Evolutionary conservation across 768 basidiomycete genomes (phyloP), one percentile per base, ranked within the genome.

Genomic region (Scleroderma citrinum): DNA sequence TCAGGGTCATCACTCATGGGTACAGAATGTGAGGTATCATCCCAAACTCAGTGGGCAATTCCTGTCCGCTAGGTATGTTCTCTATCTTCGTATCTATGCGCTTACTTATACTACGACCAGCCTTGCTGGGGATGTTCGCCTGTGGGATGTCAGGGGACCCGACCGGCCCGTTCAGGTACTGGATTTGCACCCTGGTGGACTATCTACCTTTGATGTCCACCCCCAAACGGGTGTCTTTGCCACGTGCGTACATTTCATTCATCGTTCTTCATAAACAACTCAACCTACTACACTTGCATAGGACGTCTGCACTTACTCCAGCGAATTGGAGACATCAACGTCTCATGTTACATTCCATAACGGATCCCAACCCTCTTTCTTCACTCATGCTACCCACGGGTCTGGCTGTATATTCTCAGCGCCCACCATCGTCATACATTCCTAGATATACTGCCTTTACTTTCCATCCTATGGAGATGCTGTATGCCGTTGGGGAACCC

Each of bases 11-110:
- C 94, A 95, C 65, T 80, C 87, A 10, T 97, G 93, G 92, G 81
- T 98, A 7, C 90, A 92, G 64, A 93, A 86, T 56, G 91, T 90
- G 26, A 81, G 83, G 52, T 87, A 91, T 76, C 87, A 95, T 66
- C 81, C 88, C 2, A 80, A 74, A 5, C 69, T 77, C 17, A 69
- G 74, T 23, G 74, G 76, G 5, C 87, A 92, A 55, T 77, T 96
- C 58, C 65, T 97, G 8, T 91, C 92, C 12, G 93, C 87, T 17
- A 86, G 89, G 94, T 95, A 56, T 35, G 80, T 60, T n/a, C 10
- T 36, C 38, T 30, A 12, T 41, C 2, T 46, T 14, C 24, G 6
- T 32, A 12, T 0, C 17, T 34, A n/a, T 32, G 29, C n/a, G 21
- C 52, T 46, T 12, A 26, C 17, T 26, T 53, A 48, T 47, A 35